Evolutionary conservation across 2,329 filamentous ascomycete genomes (phyloP).

Genomic region (Dactylonectria macrodidyma): DNA sequence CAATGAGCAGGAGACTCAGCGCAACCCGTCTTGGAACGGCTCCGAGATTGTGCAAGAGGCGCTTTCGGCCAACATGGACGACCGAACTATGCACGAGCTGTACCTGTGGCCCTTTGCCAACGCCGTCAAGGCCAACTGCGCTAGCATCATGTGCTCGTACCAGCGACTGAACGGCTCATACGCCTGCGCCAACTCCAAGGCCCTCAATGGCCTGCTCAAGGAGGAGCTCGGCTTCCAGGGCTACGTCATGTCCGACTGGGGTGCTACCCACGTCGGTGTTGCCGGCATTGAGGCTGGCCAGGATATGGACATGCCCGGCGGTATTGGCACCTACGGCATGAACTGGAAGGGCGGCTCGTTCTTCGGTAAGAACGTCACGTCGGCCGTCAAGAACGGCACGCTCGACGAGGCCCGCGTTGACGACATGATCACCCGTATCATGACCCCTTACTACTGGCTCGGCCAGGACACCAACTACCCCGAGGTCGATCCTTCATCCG

Average conservation of each 20-base stretch:
- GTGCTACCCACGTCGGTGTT: slow-evolving; percentile 59
- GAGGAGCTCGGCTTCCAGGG: slow-evolving; percentile 65
- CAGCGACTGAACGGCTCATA: slow-evolving; percentile 64
- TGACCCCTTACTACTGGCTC: slow-evolving; percentile 66
- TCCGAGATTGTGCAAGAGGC: slow-evolving; percentile 48
- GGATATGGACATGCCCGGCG: slow-evolving; percentile 68
- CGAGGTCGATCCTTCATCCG: slow-evolving; percentile 59
- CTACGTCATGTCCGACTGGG: slow-evolving; percentile 62
- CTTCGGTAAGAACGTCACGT: slow-evolving; percentile 63
- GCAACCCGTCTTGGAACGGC: slow-evolving; percentile 47
- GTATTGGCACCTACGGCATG: slow-evolving; percentile 51
- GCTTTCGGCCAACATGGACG: slow-evolving; percentile 66
- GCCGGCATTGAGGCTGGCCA: slow-evolving; percentile 61
- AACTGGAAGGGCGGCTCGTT: slow-evolving; percentile 53
- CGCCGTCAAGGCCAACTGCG: slow-evolving; percentile 50
- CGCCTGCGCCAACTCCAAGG: slow-evolving; percentile 64
- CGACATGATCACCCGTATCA: slow-evolving; percentile 68
- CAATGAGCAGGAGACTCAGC: slow-evolving; percentile 55
- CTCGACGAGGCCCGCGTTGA: slow-evolving; percentile 58
- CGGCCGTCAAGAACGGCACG: slow-evolving; percentile 64
- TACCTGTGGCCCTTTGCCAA: slow-evolving; percentile 56
- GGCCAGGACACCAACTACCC: slow-evolving; percentile 65
- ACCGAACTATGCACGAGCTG: slow-evolving; percentile 71
- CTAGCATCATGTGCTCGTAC: slow-evolving; percentile 61
- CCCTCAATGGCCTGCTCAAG: slow-evolving; percentile 65